Conservation (phyloP, 2,329 filamentous ascomycete species). For the Aspergillus novofumigatus region DNA sequence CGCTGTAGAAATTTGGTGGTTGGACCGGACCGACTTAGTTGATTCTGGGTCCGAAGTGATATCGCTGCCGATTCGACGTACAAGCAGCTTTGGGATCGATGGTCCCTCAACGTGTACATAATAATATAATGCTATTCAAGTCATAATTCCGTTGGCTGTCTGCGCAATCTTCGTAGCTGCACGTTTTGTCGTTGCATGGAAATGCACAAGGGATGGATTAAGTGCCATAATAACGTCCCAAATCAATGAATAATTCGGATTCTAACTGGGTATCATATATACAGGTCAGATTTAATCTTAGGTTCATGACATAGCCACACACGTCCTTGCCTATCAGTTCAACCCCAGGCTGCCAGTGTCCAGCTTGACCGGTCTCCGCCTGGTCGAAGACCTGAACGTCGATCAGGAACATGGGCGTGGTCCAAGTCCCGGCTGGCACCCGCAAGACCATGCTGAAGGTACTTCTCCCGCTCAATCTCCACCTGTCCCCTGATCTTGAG, state of each 20-base stretch:
- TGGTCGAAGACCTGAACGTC: constrained; percentile 36
- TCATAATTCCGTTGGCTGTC: background rate
- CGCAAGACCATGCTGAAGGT: constrained; percentile 48
- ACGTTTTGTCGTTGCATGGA: too few species aligned
- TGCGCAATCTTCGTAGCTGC: background rate
- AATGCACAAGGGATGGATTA: too few species aligned
- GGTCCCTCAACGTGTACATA: background rate
- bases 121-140: background rate
- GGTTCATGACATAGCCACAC: background rate
- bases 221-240: background rate
- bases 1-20: background rate
- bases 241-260: background rate
- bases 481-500: constrained; percentile 58
- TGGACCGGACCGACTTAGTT: background rate
- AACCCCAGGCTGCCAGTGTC: constrained; percentile 47
- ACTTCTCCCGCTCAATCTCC: constrained; percentile 62
- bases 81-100: background rate
- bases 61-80: background rate
- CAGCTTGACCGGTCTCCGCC: constrained; percentile 46
- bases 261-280: background rate
- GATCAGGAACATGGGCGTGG: constrained; percentile 30
- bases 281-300: background rate
- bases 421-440: constrained; percentile 45
- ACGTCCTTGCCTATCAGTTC: constrained; percentile 9
- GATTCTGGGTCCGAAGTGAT: background rate